Conservation (phyloP, 2,329 filamentous ascomycete species). For the Sporothrix pallida region DNA sequence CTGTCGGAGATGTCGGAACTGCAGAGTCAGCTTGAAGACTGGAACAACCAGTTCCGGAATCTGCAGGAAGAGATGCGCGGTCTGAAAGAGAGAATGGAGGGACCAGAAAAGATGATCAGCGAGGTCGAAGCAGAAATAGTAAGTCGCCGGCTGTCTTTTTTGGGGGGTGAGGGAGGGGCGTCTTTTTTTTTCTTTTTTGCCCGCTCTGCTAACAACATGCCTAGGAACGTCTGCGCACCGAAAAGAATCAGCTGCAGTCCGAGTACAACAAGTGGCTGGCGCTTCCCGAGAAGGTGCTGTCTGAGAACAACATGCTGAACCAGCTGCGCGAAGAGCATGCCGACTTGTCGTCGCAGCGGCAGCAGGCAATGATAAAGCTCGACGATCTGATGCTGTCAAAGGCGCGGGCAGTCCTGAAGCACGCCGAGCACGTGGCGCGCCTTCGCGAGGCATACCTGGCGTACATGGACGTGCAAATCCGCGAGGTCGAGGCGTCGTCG, state of each 20-base stretch:
- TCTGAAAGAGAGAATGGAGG: conserved; percentile 47
- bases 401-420: conserved; percentile 58
- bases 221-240: conserved; percentile 58
- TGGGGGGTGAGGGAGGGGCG: no score
- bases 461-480: conserved; percentile 72
- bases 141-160: conserved; percentile 36
- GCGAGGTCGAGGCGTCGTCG: conserved; percentile 79
- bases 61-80: conserved; percentile 47
- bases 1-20: conserved; percentile 66
- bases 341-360: conserved; percentile 44
- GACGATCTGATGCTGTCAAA: conserved; percentile 63
- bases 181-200: no score
- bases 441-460: conserved; percentile 68
- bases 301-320: conserved; percentile 47
- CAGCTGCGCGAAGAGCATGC: conserved; percentile 43
- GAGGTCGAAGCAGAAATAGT: conserved; percentile 56
- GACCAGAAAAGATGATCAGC: conserved; percentile 47
- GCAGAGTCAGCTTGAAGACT: conserved; percentile 56
- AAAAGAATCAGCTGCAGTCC: conserved; percentile 72
- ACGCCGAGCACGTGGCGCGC: conserved; percentile 64
- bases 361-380: conserved; percentile 47
- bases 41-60: conserved; percentile 46
- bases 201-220: background rate
- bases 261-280: conserved; percentile 68
- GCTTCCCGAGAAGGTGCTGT: conserved; percentile 70